Conservation (phyloP, 306 rosid genomes). For the Alnus rubra region DNA sequence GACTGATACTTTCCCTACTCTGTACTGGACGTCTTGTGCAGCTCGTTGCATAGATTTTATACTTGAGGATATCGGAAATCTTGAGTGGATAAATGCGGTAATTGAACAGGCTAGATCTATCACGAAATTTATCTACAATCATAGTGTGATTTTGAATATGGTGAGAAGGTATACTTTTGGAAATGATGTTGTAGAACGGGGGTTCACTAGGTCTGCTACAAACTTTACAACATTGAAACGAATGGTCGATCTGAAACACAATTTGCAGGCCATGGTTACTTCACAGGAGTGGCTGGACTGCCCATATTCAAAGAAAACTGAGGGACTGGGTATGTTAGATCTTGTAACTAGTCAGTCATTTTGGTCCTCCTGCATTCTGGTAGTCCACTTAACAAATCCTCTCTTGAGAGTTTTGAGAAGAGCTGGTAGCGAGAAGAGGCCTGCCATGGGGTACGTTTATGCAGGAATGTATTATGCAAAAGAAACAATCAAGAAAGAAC, state of each 20-base stretch:
- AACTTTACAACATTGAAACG: conserved; percentile 71
- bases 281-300: conserved; percentile 90
- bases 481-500: conserved; percentile 77
- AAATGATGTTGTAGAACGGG: conserved; percentile 74
- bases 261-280: conserved; percentile 79
- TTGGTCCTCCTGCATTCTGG: conserved; percentile 81
- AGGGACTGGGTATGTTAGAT: conserved; percentile 82
- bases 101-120: conserved; percentile 77
- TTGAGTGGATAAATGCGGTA: conserved; percentile 66
- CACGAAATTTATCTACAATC: conserved; percentile 80
- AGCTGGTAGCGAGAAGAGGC: conserved; percentile 67
- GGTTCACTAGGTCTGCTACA: conserved; percentile 56
- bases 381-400: conserved; percentile 67
- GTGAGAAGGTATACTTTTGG: conserved; percentile 73
- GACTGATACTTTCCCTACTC: conserved; percentile 66
- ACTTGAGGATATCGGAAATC: conserved; percentile 72
- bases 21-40: conserved; percentile 83
- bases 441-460: conserved; percentile 80
- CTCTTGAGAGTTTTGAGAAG: conserved; percentile 70
- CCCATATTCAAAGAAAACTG: conserved; percentile 73
- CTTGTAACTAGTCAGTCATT: conserved; percentile 64
- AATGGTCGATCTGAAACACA: conserved; percentile 77
- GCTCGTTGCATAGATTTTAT: conserved; percentile 62
- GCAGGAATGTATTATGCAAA: conserved; percentile 85
- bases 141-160: conserved; percentile 67